Evolutionary conservation across 2,329 filamentous ascomycete species (phyloP).

Genomic region (Magnaporthales sp.): DNA sequence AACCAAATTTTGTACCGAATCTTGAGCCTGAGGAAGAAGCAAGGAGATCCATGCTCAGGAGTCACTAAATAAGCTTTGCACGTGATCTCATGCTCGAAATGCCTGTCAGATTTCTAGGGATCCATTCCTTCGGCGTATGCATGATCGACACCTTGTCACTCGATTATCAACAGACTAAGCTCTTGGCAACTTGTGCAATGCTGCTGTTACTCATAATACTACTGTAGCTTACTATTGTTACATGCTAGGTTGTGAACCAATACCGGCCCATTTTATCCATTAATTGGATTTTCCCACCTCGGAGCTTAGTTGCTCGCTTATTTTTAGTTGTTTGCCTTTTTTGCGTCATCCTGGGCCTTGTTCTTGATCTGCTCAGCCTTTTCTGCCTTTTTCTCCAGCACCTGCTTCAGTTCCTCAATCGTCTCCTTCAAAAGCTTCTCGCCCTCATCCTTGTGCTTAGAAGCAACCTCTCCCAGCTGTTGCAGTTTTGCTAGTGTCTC

Average conservation of each 20-base stretch:
- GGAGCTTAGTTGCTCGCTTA: not conserved
- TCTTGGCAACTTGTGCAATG: not conserved
- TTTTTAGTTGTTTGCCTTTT: not conserved
- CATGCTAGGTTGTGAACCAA: not conserved
- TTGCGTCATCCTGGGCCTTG: slow-evolving; percentile 38
- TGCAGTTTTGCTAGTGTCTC: slow-evolving; percentile 59
- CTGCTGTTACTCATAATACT: not conserved
- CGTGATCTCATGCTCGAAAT: not conserved
- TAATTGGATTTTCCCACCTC: not conserved
- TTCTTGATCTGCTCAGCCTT: slow-evolving; percentile 51
- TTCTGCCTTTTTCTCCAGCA: slow-evolving; percentile 50
- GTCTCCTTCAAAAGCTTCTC: slow-evolving; percentile 63
- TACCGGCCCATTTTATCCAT: not conserved
- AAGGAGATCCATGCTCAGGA: too few species aligned
- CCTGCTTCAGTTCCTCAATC: slow-evolving; percentile 54
- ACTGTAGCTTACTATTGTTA: too few species aligned
- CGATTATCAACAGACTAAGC: not conserved
- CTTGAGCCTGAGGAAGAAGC: not conserved
- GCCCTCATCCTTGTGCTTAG: slow-evolving; percentile 61
- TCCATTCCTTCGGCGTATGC: not conserved
- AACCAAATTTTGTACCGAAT: not conserved
- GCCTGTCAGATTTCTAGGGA: not conserved
- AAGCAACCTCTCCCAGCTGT: slow-evolving; percentile 53
- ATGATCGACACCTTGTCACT: not conserved
- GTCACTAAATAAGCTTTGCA: not conserved